phyloP scores from a whole-genome alignment of 192 early-diverging fungal genomes.

The Coemansia sp. region DNA sequence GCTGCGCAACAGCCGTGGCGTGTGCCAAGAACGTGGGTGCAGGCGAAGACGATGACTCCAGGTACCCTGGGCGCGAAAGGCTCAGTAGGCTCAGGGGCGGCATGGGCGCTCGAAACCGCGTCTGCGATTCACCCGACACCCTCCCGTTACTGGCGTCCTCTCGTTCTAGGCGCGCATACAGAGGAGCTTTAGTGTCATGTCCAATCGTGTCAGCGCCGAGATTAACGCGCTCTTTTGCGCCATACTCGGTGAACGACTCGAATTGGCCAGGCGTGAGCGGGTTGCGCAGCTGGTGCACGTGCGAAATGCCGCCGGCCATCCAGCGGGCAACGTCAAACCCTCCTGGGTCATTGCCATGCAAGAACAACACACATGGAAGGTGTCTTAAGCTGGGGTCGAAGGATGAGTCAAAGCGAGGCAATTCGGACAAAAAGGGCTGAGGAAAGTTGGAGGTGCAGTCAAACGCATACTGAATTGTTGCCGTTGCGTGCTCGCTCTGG shows the following conservation, averaged over 20 bases:
- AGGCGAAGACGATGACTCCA: slow-evolving; percentile 37
- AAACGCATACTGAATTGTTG: slow-evolving; percentile 55
- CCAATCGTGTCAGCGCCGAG: background rate
- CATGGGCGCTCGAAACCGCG: slow-evolving; percentile 27
- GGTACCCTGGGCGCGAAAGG: slow-evolving; percentile 51
- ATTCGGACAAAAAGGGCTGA: slow-evolving; percentile 43
- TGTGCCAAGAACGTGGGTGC: slow-evolving; percentile 39
- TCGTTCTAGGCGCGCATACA: background rate
- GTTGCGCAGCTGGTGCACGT: slow-evolving; percentile 43
- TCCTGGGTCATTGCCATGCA: slow-evolving; percentile 52
- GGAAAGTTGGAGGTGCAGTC: slow-evolving; percentile 54
- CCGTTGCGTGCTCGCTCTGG: slow-evolving; percentile 24
- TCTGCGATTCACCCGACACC: background rate
- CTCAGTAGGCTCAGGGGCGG: slow-evolving; percentile 48
- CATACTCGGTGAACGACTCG: slow-evolving; percentile 47
- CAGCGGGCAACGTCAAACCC: slow-evolving; percentile 59
- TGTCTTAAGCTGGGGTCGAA: slow-evolving; percentile 55
- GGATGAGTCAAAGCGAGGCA: slow-evolving; percentile 55
- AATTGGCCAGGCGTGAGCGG: slow-evolving; percentile 54
- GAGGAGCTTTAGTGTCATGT: background rate
- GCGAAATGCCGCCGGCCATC: slow-evolving; percentile 55
- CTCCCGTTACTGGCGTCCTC: background rate
- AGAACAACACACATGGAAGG: slow-evolving; percentile 53
- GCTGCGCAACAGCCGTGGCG: slow-evolving; percentile 38
- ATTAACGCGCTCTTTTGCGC: slow-evolving; percentile 27